Evolutionary conservation across 2,329 filamentous ascomycete species (phyloP).

Genomic region (Fusarium pseudograminearum): DNA sequence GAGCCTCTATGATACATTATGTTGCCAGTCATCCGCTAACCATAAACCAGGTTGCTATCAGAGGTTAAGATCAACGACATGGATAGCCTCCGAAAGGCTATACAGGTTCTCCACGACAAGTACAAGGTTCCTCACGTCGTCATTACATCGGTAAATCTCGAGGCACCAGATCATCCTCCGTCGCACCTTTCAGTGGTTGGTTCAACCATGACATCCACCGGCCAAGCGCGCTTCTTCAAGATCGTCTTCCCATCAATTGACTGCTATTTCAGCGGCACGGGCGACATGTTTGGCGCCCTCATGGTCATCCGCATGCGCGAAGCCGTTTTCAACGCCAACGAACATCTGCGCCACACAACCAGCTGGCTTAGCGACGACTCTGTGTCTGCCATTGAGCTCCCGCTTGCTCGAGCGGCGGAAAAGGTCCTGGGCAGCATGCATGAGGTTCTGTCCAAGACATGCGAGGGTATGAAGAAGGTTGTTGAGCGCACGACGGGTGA

Average conservation of each 20-base stretch:
- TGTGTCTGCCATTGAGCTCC: slow-evolving; percentile 76
- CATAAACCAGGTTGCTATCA: slow-evolving; percentile 76
- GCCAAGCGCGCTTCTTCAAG: slow-evolving; percentile 84
- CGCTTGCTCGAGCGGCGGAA: slow-evolving; percentile 84
- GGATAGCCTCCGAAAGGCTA: slow-evolving; percentile 76
- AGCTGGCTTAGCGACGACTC: slow-evolving; percentile 84
- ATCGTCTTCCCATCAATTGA: slow-evolving; percentile 89
- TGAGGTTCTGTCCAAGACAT: slow-evolving; percentile 78
- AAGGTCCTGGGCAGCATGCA: slow-evolving; percentile 96
- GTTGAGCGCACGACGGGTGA: slow-evolving; percentile 59
- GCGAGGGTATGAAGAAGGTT: slow-evolving; percentile 69
- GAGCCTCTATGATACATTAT: background rate
- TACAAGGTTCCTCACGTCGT: slow-evolving; percentile 88
- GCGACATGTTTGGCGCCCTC: slow-evolving; percentile 97
- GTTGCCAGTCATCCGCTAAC: background rate
- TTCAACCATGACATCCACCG: slow-evolving; percentile 74
- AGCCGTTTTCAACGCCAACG: slow-evolving; percentile 67
- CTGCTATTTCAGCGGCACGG: slow-evolving; percentile 95
- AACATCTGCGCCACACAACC: slow-evolving; percentile 61
- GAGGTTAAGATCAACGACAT: slow-evolving; percentile 86
- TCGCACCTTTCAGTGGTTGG: slow-evolving; percentile 78
- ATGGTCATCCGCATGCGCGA: slow-evolving; percentile 89
- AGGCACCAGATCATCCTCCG: slow-evolving; percentile 62
- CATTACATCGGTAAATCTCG: slow-evolving; percentile 87
- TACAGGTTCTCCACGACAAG: slow-evolving; percentile 79